Base-by-base conservation (phyloP, 1,284 basidiomycete genomes). In the Rhodotorula sp. region DNA sequence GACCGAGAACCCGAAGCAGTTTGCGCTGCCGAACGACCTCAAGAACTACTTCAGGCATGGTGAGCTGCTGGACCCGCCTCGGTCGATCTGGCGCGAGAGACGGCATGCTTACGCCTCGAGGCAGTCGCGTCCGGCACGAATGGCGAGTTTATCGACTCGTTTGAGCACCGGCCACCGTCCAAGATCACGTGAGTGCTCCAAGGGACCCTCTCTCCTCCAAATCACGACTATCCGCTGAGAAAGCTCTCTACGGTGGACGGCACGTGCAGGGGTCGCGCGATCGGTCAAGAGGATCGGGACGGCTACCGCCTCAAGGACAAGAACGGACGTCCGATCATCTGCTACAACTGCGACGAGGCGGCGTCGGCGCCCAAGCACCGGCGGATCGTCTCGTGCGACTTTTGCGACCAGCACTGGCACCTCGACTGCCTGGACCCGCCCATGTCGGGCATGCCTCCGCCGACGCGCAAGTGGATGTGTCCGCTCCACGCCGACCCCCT, bases 401-500 rank as follows among this genome's bases (percentile, higher is more conserved):
- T 95, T 79, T 99, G 96, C 82, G 85, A 86, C 68, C 85, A 95
- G 67, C 91, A 95, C 80, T 99, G 95, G 92, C 95, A 99, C 80
- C 86, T 98, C 66, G 95, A 99, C 80, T 99, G 95, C 79, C 84
- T 99, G 46, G 89, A 91, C 77, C 96, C 95, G 26, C 95, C 96
- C 4, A 83, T 97, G 76, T 84, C 89, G 29, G 85, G 85, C 58
- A 89, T 98, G 87, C 96, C 96, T 6, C 86, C 89, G 37, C 87
- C 90, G 67, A 87, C 87, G 74, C 89, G 89, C 82, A 96, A 95
- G 81, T 99, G 96, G 95, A 97, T 95, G 92, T 99, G 95, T 82
- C 96, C 96, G 3, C 93, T 94, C 78, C 95, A 99, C 80, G 88
- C 88, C 42, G 91, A 95, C 71, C 87, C 88, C 72, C 85, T 90